phyloP scores from a whole-genome alignment of 2,329 filamentous ascomycete genomes.

The Epichloe hybrida region DNA sequence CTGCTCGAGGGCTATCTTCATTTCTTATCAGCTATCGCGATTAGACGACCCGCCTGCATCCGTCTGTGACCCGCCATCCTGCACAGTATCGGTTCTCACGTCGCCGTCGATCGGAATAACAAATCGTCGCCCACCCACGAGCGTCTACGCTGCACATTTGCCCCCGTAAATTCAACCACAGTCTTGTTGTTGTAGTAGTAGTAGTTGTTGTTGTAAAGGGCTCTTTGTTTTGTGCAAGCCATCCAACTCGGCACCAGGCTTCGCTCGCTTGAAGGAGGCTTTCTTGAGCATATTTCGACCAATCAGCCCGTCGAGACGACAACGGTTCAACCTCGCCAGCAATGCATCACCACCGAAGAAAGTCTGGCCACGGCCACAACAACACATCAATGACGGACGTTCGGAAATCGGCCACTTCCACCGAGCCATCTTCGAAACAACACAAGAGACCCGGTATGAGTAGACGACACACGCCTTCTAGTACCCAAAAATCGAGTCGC shows the following conservation, averaged over 20 bases:
- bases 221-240: too few relatives aligned
- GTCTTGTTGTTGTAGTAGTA: background rate
- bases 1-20: background rate
- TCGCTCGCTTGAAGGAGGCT: background rate
- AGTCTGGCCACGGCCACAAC: conserved; percentile 38
- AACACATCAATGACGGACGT: conserved; percentile 43
- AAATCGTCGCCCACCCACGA: too few relatives aligned
- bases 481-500: conserved; percentile 35
- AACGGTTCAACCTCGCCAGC: conserved; percentile 3
- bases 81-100: background rate
- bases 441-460: conserved; percentile 34
- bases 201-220: too few relatives aligned
- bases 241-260: background rate
- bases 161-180: background rate
- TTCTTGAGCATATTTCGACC: conserved; percentile 2
- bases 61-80: background rate
- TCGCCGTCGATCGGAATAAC: too few relatives aligned
- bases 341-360: conserved; percentile 46
- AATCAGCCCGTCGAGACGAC: conserved; percentile 1
- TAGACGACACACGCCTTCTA: conserved; percentile 27
- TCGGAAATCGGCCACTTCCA: conserved; percentile 33
- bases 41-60: background rate
- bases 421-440: conserved; percentile 30
- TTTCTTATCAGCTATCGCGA: background rate
- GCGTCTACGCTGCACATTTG: too few relatives aligned